These are phyloP conservation scores for Ceratobasidium sp. DNA, from an alignment of 1,284 basidiomycete species.

Conservation along the genomic window DNA sequence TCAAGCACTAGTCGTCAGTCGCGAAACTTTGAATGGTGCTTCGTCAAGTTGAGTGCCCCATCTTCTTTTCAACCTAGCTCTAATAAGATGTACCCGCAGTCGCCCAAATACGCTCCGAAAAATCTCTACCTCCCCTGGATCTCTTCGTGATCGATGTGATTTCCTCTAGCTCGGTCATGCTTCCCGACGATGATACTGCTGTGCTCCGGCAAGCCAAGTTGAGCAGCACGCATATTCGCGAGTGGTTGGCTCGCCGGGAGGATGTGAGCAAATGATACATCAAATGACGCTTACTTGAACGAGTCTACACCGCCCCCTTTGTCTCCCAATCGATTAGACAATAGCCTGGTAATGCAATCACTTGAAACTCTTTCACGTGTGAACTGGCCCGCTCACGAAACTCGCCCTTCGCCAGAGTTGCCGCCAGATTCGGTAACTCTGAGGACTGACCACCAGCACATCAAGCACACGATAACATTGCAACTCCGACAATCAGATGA, in stretches of 20 bases:
- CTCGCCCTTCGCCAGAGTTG: neutral
- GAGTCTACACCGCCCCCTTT: conserved; percentile 1
- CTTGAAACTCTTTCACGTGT: neutral
- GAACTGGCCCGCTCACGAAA: neutral
- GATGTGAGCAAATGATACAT: neutral
- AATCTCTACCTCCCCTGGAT: conserved; percentile 70
- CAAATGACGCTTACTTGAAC: neutral
- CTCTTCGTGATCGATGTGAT: conserved; percentile 90
- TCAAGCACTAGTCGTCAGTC: conserved; percentile 88
- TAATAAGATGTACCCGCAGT: conserved; percentile 62
- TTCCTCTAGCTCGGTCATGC: conserved; percentile 68
- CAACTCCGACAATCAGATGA: conserved; percentile 14
- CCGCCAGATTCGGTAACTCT: neutral
- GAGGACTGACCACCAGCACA: neutral
- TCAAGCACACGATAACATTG: conserved; percentile 11
- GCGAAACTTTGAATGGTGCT: conserved; percentile 85
- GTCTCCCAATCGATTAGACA: neutral
- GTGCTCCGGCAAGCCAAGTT: conserved; percentile 83
- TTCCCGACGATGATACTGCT: conserved; percentile 74
- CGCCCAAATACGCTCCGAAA: conserved; percentile 68
- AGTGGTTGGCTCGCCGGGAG: conserved; percentile 73
- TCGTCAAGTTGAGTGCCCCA: conserved; percentile 65
- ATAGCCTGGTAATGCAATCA: neutral
- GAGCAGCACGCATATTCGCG: conserved; percentile 90
- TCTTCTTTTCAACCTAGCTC: conserved; percentile 15